These are phyloP conservation scores for Clarireedia paspali DNA, from an alignment of 2,329 filamentous ascomycete species.

Conservation along the genomic window DNA sequence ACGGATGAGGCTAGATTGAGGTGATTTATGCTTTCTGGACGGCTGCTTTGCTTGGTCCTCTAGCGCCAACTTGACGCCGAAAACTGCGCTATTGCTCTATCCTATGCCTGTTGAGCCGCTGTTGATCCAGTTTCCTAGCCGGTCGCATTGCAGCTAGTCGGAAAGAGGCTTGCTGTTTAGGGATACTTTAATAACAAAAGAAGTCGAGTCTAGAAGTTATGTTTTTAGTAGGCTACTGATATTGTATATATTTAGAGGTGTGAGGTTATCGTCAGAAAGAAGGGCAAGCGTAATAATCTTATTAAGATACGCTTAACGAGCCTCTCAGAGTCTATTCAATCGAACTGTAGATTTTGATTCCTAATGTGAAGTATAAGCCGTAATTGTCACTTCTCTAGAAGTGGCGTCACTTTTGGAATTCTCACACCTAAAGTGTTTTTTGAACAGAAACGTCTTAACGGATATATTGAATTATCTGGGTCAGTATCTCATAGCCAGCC, in stretches of 20 bases:
- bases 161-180: conserved; percentile 57
- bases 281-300: conserved; percentile 39
- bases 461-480: conserved; percentile 58
- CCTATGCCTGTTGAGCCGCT: conserved; percentile 70
- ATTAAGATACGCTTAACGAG: conserved; percentile 50
- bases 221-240: conserved; percentile 39
- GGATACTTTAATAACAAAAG: conserved; percentile 68
- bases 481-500: conserved; percentile 49
- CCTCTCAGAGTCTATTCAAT: conserved; percentile 45
- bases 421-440: conserved; percentile 27
- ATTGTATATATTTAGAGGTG: conserved; percentile 33
- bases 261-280: conserved; percentile 13
- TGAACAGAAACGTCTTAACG: conserved; percentile 37
- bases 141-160: conserved; percentile 58
- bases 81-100: conserved; percentile 65
- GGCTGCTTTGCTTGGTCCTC: conserved; percentile 39
- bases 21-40: conserved; percentile 20
- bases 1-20: conserved; percentile 35
- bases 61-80: conserved; percentile 66
- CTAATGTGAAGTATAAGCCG: neutral
- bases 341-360: conserved; percentile 32
- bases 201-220: conserved; percentile 49
- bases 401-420: no score
- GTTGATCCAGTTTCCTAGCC: conserved; percentile 67
- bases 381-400: no score